Conservation (phyloP, 1,284 basidiomycete genomes). For the Cutaneotrichosporon sp. region DNA sequence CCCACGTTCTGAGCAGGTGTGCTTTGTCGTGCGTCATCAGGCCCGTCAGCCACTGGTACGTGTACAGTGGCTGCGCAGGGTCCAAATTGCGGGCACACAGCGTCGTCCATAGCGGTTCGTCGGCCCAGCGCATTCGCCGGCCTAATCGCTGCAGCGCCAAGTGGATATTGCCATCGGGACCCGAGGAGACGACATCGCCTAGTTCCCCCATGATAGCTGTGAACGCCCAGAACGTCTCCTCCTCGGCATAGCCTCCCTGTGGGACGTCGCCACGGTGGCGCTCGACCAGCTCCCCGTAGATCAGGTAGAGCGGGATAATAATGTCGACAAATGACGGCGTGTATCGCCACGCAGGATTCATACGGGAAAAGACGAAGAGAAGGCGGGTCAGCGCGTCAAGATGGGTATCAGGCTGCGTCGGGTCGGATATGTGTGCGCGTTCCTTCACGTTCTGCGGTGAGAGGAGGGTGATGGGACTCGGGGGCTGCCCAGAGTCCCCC, state of each 20-base stretch:
- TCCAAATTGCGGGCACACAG: conserved; percentile 35
- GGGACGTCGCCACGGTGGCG: conserved; percentile 1
- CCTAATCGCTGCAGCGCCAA: conserved; percentile 26
- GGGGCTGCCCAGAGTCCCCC: conserved; percentile 1
- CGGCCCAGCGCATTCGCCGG: conserved; percentile 38
- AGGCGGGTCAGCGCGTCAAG: conserved; percentile 44
- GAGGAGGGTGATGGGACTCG: conserved; percentile 37
- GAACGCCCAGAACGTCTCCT: conserved; percentile 45
- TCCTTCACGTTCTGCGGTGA: conserved; percentile 25
- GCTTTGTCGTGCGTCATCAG: conserved; percentile 30
- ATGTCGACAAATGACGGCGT: conserved; percentile 42
- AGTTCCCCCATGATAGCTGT: conserved; percentile 35
- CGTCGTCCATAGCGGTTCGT: conserved; percentile 26
- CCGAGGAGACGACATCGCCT: conserved; percentile 21
- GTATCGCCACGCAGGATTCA: conserved; percentile 41
- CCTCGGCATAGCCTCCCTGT: conserved; percentile 30
- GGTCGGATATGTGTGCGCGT: conserved; percentile 16
- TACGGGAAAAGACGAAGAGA: conserved; percentile 39
- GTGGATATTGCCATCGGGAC: conserved; percentile 3
- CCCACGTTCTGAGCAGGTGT: conserved; percentile 38
- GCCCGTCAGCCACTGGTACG: conserved; percentile 37
- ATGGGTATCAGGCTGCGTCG: conserved; percentile 36
- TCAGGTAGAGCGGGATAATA: conserved; percentile 43
- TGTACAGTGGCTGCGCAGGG: conserved; percentile 32
- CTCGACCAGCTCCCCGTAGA: conserved; percentile 24